Evolutionary conservation across 257 asterid genomes (phyloP).

Genomic region (Solanum chiquidenum): DNA sequence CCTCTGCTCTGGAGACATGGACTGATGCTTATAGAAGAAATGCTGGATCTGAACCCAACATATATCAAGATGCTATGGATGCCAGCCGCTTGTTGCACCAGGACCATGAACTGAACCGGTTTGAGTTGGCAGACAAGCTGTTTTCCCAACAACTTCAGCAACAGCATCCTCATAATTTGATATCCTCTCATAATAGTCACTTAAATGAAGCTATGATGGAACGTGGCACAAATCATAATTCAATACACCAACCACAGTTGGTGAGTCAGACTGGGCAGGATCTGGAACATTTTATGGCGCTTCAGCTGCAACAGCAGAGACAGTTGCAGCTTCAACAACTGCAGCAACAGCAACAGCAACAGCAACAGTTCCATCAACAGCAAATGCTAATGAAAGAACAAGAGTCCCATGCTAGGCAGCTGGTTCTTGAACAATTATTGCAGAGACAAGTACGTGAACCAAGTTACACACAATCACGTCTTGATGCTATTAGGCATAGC

Average conservation of each 20-base stretch:
- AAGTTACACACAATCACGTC: constrained; percentile 53
- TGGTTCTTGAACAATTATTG: constrained; percentile 66
- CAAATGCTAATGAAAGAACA: constrained; percentile 76
- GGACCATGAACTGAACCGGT: constrained; percentile 44
- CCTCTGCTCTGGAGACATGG: constrained; percentile 46
- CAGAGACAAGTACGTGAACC: constrained; percentile 71
- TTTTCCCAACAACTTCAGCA: constrained; percentile 51
- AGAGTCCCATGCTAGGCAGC: constrained; percentile 68
- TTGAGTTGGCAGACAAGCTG: constrained; percentile 56
- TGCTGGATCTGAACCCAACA: constrained; percentile 36
- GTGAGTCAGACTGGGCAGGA: constrained; percentile 49
- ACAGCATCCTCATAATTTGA: constrained; percentile 37
- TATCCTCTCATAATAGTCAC: constrained; percentile 43
- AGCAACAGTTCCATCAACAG: constrained; percentile 65
- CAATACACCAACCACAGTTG: constrained; percentile 52
- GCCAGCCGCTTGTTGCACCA: constrained; percentile 33
- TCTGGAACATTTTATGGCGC: constrained; percentile 54
- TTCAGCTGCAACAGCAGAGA: constrained; percentile 69
- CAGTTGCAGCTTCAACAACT: constrained; percentile 44
- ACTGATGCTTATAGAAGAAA: constrained; percentile 41
- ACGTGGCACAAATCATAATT: constrained; percentile 33
- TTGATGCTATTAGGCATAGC: constrained; percentile 58
- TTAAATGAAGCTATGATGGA: constrained; percentile 52
- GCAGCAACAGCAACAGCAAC: constrained; percentile 35
- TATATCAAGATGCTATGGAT: constrained; percentile 45